Base-by-base conservation (phyloP, 331 rosid genomes). In the Cydonia oblonga region DNA sequence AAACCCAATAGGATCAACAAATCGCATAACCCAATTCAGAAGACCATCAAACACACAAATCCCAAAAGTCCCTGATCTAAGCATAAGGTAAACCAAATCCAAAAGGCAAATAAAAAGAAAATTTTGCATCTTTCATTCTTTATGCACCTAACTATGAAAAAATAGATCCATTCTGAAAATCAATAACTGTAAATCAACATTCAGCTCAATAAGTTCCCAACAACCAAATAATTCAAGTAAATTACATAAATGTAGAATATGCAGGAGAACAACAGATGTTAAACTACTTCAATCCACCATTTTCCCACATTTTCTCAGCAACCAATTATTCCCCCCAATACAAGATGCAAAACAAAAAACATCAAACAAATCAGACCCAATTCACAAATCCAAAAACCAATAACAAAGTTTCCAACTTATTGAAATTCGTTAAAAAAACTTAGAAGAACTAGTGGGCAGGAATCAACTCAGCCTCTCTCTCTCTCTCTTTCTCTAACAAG, bases 351-450 rank as follows among this genome's bases (percentile, higher is more conserved):
- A 69, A 19, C 13, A 6, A 18, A 76, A 76, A 60, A 16, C 51
- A 13, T 22, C 46, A 69, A 69, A 70, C 69, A 64, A 53, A 79
- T 30, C 49, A 71, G 71, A 30, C 66, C 72, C 76, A 74, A 70
- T 61, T 42, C 72, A 68, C 64, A 74, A 84, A 73, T 56, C 72
- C 40, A 56, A 38, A 77, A 66, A 70, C 10, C 56, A 54, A 80
- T n/a, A 35, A 33, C 9, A 64, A 75, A 74, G 65, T 24, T 24
- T 15, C 29, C 2, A 64, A 57, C 49, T 19, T 52, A 53, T 16
- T 26, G 54, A 59, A 68, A 68, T 30, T 28, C 30, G 62, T n/a
- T n/a, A n/a, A n/a, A n/a, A n/a, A n/a, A n/a, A n/a, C n/a, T n/a
- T n/a, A n/a, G n/a, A 68, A 8, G 14, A 16, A 22, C 7, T 56